Percentiles rank a stretch among this genome's conserved stretches.
Evolutionary conservation across 1,284 basidiomycete species (phyloP).

Genomic region (Rhodotorula sp.): DNA sequence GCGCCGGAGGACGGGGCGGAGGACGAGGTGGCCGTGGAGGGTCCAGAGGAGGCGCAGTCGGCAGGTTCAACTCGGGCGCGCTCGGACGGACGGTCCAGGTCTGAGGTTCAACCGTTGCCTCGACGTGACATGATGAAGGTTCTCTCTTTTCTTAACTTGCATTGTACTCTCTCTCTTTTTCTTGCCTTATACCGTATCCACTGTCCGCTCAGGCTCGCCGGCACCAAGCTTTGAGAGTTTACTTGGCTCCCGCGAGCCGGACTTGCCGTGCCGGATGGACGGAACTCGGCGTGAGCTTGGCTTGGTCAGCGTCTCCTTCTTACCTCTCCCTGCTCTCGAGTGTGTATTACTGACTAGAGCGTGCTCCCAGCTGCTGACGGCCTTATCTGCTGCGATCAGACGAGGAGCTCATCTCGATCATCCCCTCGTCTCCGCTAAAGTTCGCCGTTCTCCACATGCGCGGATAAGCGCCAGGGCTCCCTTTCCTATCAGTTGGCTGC

Average conservation of each 20-base stretch:
- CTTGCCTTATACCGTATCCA: background rate
- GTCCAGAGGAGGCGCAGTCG: slow-evolving; percentile 27
- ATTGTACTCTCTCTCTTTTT: background rate
- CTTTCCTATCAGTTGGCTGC: background rate
- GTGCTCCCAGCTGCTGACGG: no score
- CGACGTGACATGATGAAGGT: background rate
- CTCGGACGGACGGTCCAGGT: slow-evolving; percentile 37
- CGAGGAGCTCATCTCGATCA: background rate
- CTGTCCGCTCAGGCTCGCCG: no score
- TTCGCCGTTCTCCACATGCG: background rate
- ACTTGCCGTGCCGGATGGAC: no score
- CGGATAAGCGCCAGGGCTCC: background rate
- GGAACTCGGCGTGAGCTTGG: no score
- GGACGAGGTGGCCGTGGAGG: slow-evolving; percentile 28
- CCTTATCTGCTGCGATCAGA: background rate
- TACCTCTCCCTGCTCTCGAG: no score
- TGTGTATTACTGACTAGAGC: no score
- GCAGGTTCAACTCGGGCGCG: slow-evolving; percentile 31
- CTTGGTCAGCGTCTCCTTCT: no score
- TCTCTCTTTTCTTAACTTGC: background rate
- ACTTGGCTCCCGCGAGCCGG: no score
- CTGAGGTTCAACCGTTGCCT: background rate
- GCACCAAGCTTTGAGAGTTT: no score
- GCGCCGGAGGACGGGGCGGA: slow-evolving; percentile 12
- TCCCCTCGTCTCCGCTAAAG: background rate